Conservation (phyloP, 176 grass and related monocot species). For the Ensete ventricosum region DNA sequence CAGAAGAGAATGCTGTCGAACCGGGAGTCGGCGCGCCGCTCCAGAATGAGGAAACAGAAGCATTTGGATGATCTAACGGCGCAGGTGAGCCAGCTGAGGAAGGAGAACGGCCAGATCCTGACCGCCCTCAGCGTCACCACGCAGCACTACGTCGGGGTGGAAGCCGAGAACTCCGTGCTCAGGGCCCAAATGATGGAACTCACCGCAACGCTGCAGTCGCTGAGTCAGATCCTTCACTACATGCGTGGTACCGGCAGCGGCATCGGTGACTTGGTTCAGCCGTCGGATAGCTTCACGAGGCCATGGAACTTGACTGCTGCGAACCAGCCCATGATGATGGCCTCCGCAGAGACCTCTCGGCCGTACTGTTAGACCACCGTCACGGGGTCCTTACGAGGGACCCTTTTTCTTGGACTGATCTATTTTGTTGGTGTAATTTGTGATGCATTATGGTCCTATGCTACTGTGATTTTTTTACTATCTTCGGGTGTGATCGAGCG, state of each 20-base stretch:
- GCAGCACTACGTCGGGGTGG: slow-evolving; percentile 24
- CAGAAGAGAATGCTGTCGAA: slow-evolving; percentile 69
- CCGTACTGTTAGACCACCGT: not conserved
- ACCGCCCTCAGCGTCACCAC: slow-evolving; percentile 10
- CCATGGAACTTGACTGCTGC: not conserved
- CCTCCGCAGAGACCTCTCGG: not conserved
- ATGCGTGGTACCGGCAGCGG: not conserved
- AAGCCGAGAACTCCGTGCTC: slow-evolving; percentile 54
- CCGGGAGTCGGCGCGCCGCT: slow-evolving; percentile 60
- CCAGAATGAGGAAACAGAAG: slow-evolving; percentile 46
- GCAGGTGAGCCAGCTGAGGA: slow-evolving; percentile 30
- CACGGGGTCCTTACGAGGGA: not conserved
- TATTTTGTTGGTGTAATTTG: not conserved
- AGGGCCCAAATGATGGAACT: slow-evolving; percentile 42
- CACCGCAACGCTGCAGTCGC: slow-evolving; percentile 26
- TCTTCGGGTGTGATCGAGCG: too few species aligned
- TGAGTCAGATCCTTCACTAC: slow-evolving; percentile 13
- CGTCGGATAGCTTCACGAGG: not conserved
- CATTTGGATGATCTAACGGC: slow-evolving; percentile 39
- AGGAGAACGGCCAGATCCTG: slow-evolving; percentile 33
- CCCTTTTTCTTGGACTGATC: not conserved
- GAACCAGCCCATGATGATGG: not conserved
- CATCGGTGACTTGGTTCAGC: not conserved
- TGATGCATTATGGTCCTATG: too few species aligned
- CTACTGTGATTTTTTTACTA: too few species aligned